Conservation (phyloP, 805 yeast genomes). For the Kuraishia molischiana region DNA sequence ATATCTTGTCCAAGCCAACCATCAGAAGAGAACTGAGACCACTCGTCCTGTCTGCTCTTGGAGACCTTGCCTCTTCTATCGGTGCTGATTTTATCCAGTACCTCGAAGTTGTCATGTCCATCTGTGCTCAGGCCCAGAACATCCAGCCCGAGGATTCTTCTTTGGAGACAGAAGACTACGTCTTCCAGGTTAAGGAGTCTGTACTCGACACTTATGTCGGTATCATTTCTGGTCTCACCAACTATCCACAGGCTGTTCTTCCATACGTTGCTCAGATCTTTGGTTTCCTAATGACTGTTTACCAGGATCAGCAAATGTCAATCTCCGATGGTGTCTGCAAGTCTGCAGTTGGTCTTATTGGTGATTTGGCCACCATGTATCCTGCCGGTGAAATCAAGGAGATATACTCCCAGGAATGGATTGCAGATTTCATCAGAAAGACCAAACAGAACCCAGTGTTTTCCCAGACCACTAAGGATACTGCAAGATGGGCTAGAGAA, state of each 20-base stretch:
- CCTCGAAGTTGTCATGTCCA: conserved; percentile 67
- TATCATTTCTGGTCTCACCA: conserved; percentile 81
- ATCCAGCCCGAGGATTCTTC: conserved; percentile 58
- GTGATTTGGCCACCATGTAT: conserved; percentile 86
- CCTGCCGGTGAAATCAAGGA: conserved; percentile 66
- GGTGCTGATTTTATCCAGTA: conserved; percentile 73
- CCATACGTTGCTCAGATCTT: conserved; percentile 65
- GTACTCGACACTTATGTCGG: conserved; percentile 96
- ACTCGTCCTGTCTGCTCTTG: conserved; percentile 82
- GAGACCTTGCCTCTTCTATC: conserved; percentile 87
- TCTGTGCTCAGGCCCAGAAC: conserved; percentile 59
- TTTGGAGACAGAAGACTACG: conserved; percentile 69
- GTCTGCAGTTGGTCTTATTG: conserved; percentile 82
- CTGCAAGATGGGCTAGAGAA: conserved; percentile 97
- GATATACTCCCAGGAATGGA: conserved; percentile 67
- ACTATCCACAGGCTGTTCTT: conserved; percentile 50
- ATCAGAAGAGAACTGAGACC: conserved; percentile 81
- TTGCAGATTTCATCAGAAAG: conserved; percentile 63
- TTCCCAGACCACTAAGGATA: conserved; percentile 63
- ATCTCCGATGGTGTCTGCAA: conserved; percentile 66
- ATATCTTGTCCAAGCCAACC: conserved; percentile 52
- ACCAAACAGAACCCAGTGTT: conserved; percentile 57
- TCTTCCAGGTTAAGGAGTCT: conserved; percentile 65
- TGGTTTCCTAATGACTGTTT: conserved; percentile 51
- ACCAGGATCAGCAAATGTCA: conserved; percentile 49